A percentile compares a stretch with the other conserved stretches of the same genome.
These are phyloP conservation scores for Trichosporon coremiiforme DNA, from an alignment of 1,284 basidiomycete species.

Conservation along the genomic window DNA sequence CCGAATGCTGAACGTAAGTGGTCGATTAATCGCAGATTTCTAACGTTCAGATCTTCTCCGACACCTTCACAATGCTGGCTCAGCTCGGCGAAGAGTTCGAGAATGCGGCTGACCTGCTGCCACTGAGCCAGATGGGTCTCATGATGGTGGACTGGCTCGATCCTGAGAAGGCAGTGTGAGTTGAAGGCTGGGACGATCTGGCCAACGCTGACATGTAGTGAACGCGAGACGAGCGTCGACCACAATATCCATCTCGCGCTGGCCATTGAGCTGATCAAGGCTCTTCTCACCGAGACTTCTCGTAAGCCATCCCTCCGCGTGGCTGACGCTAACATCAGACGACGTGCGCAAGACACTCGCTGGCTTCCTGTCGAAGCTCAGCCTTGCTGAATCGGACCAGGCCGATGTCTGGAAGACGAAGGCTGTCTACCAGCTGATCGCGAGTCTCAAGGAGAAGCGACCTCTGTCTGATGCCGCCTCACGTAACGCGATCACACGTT, in stretches of 20 bases:
- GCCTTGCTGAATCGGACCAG: slow-evolving; percentile 65
- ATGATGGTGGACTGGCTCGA: slow-evolving; percentile 94
- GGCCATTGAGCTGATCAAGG: slow-evolving; percentile 71
- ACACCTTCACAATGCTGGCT: slow-evolving; percentile 69
- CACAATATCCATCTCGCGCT: slow-evolving; percentile 73
- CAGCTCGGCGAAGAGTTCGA: slow-evolving; percentile 68
- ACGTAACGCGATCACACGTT: slow-evolving; percentile 70
- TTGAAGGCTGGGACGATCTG: too few relatives aligned
- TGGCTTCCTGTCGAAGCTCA: slow-evolving; percentile 75
- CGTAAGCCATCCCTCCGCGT: slow-evolving; percentile 43
- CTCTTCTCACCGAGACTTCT: slow-evolving; percentile 50
- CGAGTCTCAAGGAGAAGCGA: slow-evolving; percentile 67
- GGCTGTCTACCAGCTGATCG: slow-evolving; percentile 65
- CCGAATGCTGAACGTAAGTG: slow-evolving; percentile 70
- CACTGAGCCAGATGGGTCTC: slow-evolving; percentile 74
- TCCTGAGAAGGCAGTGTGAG: slow-evolving; percentile 75
- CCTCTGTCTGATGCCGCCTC: slow-evolving; percentile 71
- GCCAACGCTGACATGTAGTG: slow-evolving; percentile 17
- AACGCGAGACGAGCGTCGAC: slow-evolving; percentile 57
- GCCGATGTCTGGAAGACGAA: slow-evolving; percentile 66
- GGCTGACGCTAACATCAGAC: slow-evolving; percentile 59
- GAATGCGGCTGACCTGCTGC: slow-evolving; percentile 78
- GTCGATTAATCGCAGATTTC: not conserved
- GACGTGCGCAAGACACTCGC: slow-evolving; percentile 79
- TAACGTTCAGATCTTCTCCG: slow-evolving; percentile 69